Conservation (phyloP, 2,329 filamentous ascomycete species). For the Pseudogymnoascus sp. region DNA sequence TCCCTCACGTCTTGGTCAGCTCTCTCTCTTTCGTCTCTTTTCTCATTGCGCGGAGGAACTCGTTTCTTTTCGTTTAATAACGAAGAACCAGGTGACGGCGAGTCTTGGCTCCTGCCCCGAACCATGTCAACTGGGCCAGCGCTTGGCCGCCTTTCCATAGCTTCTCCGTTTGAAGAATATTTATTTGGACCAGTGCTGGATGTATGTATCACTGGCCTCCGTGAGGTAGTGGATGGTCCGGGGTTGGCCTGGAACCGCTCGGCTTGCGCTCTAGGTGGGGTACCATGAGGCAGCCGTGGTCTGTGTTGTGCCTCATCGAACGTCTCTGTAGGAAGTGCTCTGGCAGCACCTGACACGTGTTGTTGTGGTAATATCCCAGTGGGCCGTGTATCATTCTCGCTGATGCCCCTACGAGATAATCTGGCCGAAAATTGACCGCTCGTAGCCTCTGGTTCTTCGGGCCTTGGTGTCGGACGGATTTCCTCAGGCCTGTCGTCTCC, state of each 20-base stretch:
- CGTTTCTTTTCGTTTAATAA: constrained; percentile 33
- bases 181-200: constrained; percentile 44
- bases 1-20: constrained; percentile 83
- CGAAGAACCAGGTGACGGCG: constrained; percentile 29
- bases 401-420: constrained; percentile 15
- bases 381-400: constrained; percentile 10
- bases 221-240: background rate
- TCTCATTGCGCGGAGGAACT: constrained; percentile 13
- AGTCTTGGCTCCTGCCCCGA: constrained; percentile 24
- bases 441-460: constrained; percentile 17
- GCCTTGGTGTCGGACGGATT: constrained; percentile 14
- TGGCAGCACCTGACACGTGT: background rate
- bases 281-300: constrained; percentile 17
- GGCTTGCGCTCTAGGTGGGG: constrained; percentile 16
- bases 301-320: constrained; percentile 14
- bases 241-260: background rate
- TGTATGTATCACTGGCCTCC: constrained; percentile 30
- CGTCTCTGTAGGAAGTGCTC: constrained; percentile 3
- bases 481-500: constrained; percentile 59
- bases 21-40: constrained; percentile 53
- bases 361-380: constrained; percentile 11
- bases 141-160: constrained; percentile 25
- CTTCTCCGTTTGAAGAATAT: constrained; percentile 28
- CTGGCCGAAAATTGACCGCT: constrained; percentile 20
- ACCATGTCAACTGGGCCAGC: constrained; percentile 12